These are phyloP conservation scores for Borovskyia barvae DNA, from an alignment of 208 protist species.

Conservation along the genomic window DNA sequence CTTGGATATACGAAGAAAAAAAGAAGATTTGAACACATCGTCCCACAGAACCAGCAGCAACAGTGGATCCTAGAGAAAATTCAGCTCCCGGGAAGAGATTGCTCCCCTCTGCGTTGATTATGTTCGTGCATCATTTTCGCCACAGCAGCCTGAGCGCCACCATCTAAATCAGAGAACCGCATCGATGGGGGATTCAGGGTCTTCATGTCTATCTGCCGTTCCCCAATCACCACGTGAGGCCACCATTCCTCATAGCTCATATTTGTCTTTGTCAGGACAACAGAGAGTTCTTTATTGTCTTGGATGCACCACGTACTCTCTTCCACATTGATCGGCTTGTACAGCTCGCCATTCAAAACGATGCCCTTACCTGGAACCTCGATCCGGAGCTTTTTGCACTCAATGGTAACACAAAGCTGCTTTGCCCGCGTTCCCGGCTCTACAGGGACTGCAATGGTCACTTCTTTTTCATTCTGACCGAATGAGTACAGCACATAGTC, in stretches of 20 bases:
- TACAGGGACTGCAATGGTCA: conserved; percentile 65
- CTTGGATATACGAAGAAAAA: not conserved
- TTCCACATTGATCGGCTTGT: conserved; percentile 69
- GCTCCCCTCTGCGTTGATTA: conserved; percentile 43
- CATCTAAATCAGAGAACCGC: conserved; percentile 74
- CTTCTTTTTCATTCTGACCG: conserved; percentile 75
- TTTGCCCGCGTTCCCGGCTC: conserved; percentile 47
- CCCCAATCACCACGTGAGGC: conserved; percentile 63
- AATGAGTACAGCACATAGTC: conserved; percentile 79
- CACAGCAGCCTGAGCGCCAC: conserved; percentile 78
- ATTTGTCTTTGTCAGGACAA: conserved; percentile 80
- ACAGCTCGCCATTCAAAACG: conserved; percentile 72
- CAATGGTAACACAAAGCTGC: conserved; percentile 61
- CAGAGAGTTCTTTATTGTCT: conserved; percentile 55
- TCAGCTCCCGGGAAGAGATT: not conserved
- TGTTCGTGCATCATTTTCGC: conserved; percentile 93
- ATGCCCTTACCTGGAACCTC: conserved; percentile 38
- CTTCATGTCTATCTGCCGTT: conserved; percentile 89
- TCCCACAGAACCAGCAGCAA: not conserved
- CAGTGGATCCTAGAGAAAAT: not conserved
- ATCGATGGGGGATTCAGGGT: conserved; percentile 78
- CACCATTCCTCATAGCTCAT: conserved; percentile 89
- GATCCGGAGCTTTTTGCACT: conserved; percentile 35
- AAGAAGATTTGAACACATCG: not conserved
- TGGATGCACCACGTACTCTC: conserved; percentile 87